Percentiles rank a stretch among this genome's conserved stretches.
Conservation (phyloP, 441 rosid genomes). For the Euphorbia celastroides region DNA sequence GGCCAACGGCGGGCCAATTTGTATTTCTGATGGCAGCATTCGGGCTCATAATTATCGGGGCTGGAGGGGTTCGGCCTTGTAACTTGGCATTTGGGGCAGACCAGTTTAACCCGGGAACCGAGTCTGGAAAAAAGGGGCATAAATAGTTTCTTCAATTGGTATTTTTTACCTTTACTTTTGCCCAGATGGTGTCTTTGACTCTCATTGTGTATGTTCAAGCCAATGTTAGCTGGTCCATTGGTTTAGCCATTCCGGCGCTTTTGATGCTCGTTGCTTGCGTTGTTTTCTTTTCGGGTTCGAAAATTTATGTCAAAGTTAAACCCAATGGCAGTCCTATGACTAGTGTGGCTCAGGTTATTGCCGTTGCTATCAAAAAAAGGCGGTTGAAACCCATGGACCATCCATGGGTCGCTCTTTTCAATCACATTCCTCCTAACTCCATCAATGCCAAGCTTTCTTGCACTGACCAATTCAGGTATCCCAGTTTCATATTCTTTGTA, state of each 20-base stretch:
- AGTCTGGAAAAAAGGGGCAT: slow-evolving; percentile 33
- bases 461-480: slow-evolving; percentile 27
- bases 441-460: slow-evolving; percentile 32
- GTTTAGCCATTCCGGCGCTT: slow-evolving; percentile 32
- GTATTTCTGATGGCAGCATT: slow-evolving; percentile 24
- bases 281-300: slow-evolving; percentile 29
- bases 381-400: slow-evolving; percentile 19
- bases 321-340: slow-evolving; percentile 40
- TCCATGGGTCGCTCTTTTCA: slow-evolving; percentile 28
- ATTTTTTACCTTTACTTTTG: slow-evolving; percentile 37
- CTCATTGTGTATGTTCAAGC: slow-evolving; percentile 33
- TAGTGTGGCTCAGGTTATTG: slow-evolving; percentile 30
- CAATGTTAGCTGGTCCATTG: slow-evolving; percentile 33
- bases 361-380: slow-evolving; percentile 26
- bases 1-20: slow-evolving; percentile 29
- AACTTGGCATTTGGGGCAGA: slow-evolving; percentile 45
- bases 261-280: slow-evolving; percentile 35
- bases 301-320: slow-evolving; percentile 30
- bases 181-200: slow-evolving; percentile 28
- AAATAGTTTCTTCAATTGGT: slow-evolving; percentile 41
- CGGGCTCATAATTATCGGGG: slow-evolving; percentile 32
- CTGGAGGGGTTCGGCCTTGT: slow-evolving; percentile 44
- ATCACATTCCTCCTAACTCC: slow-evolving; percentile 14
- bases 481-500: neutral
- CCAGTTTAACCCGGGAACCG: slow-evolving; percentile 35